These are phyloP conservation scores for Flammula alnicola DNA, from an alignment of 1,284 basidiomycete genomes.

Conservation along the genomic window DNA sequence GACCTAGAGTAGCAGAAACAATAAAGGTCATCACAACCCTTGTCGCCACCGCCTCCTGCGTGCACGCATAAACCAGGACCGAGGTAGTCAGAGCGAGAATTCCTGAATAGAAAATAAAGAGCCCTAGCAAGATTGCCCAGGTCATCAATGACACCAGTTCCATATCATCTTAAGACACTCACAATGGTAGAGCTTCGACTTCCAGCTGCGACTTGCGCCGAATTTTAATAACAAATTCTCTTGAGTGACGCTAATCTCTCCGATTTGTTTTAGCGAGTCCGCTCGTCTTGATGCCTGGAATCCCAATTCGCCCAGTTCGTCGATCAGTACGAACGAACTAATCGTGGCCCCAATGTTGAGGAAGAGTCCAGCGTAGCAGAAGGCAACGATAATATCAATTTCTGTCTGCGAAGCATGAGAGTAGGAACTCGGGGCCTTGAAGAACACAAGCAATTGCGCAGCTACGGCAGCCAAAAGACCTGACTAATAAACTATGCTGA, in stretches of 20 bases:
- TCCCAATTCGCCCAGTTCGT: slow-evolving; percentile 20
- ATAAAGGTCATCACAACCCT: slow-evolving; percentile 8
- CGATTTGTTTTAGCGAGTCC: background rate
- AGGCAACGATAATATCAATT: slow-evolving; percentile 14
- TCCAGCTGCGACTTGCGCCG: slow-evolving; percentile 14
- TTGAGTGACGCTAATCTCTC: background rate
- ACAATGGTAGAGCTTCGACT: slow-evolving; percentile 16
- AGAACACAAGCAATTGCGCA: slow-evolving; percentile 19
- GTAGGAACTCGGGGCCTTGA: slow-evolving; percentile 14
- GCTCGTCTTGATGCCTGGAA: slow-evolving; percentile 5
- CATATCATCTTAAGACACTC: background rate
- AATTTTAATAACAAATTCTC: slow-evolving; percentile 4
- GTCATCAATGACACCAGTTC: background rate
- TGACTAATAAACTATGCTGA: slow-evolving; percentile 10
- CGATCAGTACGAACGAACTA: slow-evolving; percentile 22
- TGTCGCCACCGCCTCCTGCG: slow-evolving; percentile 9
- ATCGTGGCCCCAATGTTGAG: slow-evolving; percentile 23
- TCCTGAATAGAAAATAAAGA: slow-evolving; percentile 17
- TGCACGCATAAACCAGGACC: slow-evolving; percentile 8
- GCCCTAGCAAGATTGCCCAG: slow-evolving; percentile 11
- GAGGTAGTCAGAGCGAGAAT: slow-evolving; percentile 16
- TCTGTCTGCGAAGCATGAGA: background rate
- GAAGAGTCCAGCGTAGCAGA: slow-evolving; percentile 17
- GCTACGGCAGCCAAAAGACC: slow-evolving; percentile 19
- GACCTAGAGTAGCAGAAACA: slow-evolving; percentile 8